Conservation (phyloP, 805 yeast species). For the Cyberlindnera suaveolens region DNA sequence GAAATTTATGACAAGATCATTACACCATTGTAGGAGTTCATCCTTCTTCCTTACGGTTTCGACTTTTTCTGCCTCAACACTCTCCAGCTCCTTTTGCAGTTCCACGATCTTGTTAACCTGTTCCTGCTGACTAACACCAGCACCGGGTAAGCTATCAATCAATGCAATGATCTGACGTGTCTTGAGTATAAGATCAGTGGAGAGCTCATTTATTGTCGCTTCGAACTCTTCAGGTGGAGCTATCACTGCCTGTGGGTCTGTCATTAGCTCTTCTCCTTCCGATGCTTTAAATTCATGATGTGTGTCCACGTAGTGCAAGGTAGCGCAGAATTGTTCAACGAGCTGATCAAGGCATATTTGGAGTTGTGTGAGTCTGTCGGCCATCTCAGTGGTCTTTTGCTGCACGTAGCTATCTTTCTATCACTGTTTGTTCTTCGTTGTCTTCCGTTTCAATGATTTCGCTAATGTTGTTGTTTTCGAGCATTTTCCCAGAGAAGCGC, state of each 20-base stretch:
- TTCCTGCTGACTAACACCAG: conserved; percentile 72
- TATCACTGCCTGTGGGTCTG: conserved; percentile 56
- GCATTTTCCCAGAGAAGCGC: too few species aligned
- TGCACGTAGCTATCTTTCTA: neutral
- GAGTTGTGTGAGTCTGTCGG: conserved; percentile 85
- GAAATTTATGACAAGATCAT: conserved; percentile 52
- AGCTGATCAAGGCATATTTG: conserved; percentile 81
- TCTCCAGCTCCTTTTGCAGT: conserved; percentile 54
- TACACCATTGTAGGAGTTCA: conserved; percentile 52
- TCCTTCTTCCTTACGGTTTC: conserved; percentile 60
- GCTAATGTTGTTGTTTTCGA: too few species aligned
- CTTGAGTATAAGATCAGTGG: conserved; percentile 79
- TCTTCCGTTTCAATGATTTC: too few species aligned
- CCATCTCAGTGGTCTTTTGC: conserved; percentile 31
- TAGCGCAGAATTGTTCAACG: conserved; percentile 73
- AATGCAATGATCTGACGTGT: conserved; percentile 81
- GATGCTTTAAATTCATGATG: conserved; percentile 56
- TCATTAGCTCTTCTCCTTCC: conserved; percentile 44
- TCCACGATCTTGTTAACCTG: conserved; percentile 61
- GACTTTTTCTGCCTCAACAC: conserved; percentile 52
- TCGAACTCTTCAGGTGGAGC: conserved; percentile 37
- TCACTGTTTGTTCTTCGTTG: too few species aligned
- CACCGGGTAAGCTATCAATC: conserved; percentile 88
- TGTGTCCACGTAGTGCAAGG: conserved; percentile 73
- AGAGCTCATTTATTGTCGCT: conserved; percentile 63